Conservation (phyloP, 176 grass and related monocot genomes). For the Carex pumila region DNA sequence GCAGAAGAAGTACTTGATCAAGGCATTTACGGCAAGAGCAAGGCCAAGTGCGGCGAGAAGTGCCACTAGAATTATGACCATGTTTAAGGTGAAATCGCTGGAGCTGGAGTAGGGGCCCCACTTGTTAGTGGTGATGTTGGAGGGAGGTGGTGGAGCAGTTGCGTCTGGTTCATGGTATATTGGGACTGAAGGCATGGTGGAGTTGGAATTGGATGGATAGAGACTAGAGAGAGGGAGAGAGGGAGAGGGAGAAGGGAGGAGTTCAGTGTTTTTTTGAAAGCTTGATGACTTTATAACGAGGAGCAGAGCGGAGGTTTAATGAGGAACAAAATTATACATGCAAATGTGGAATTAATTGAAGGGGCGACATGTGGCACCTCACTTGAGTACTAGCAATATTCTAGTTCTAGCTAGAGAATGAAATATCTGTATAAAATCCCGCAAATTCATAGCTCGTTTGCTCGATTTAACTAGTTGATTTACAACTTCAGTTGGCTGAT, state of each 20-base stretch:
- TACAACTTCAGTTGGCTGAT: too few relatives aligned
- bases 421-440: too few relatives aligned
- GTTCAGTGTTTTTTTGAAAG: not conserved
- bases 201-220: not conserved
- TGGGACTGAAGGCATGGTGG: constrained; percentile 1
- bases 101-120: constrained; percentile 36
- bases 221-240: not conserved
- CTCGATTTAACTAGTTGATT: too few relatives aligned
- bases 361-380: not conserved
- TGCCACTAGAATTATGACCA: constrained; percentile 31
- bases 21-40: not conserved
- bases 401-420: not conserved
- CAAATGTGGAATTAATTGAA: not conserved
- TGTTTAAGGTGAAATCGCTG: constrained; percentile 28
- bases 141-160: not conserved
- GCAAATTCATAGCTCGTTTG: too few relatives aligned
- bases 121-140: not conserved
- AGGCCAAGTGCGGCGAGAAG: constrained; percentile 17
- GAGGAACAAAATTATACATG: not conserved
- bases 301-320: not conserved
- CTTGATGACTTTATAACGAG: not conserved
- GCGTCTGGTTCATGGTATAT: not conserved
- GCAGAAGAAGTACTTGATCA: constrained; percentile 15
- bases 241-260: not conserved
- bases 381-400: not conserved